Conservation (phyloP, 345 rosid species). For the Arabis hirsuta region DNA sequence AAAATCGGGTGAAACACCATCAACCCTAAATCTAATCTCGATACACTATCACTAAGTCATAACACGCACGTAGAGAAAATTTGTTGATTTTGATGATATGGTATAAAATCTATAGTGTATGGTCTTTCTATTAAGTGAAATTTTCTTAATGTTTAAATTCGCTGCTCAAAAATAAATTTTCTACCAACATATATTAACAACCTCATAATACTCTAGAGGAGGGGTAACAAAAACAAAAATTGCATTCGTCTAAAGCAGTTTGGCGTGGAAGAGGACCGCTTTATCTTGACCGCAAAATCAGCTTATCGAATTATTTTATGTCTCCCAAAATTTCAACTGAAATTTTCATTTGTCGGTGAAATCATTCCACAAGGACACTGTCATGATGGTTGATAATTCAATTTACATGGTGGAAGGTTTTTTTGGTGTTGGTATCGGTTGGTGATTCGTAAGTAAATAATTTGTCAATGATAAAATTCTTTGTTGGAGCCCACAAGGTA, state of each 20-base stretch:
- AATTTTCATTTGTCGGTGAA: slow-evolving; percentile 20
- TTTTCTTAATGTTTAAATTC: neutral
- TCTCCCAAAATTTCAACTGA: slow-evolving; percentile 10
- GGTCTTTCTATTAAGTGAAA: neutral
- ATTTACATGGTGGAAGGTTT: slow-evolving; percentile 30
- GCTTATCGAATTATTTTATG: neutral
- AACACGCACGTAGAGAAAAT: no score
- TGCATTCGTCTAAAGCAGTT: neutral
- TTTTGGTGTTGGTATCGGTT: slow-evolving; percentile 20
- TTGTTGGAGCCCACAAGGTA: slow-evolving; percentile 32
- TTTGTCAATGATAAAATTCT: slow-evolving; percentile 33
- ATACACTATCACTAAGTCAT: no score
- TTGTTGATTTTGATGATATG: neutral
- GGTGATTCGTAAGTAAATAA: slow-evolving; percentile 20
- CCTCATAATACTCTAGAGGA: neutral
- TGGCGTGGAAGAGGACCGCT: slow-evolving; percentile 12
- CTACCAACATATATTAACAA: neutral
- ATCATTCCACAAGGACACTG: slow-evolving; percentile 36
- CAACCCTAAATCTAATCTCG: no score
- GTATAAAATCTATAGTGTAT: neutral
- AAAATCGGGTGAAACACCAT: no score
- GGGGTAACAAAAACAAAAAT: neutral
- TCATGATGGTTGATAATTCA: slow-evolving; percentile 37
- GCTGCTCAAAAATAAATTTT: neutral
- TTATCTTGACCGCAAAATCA: slow-evolving; percentile 40